Evolutionary conservation across 148 eudicot genomes (phyloP).

Genomic region (Polygonum aviculare): DNA sequence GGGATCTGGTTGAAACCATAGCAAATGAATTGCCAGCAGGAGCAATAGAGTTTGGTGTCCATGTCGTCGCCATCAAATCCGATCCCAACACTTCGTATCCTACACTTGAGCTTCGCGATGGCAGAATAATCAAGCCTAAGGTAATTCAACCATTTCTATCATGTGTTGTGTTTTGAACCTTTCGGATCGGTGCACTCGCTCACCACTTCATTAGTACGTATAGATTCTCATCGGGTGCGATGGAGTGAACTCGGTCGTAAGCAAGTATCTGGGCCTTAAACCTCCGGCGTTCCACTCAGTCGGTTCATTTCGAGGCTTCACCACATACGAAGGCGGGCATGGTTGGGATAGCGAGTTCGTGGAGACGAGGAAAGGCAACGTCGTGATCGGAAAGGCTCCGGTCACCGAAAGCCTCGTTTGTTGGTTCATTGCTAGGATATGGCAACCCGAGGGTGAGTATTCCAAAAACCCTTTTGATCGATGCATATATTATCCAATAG

Average conservation of each 20-base stretch:
- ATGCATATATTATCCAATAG: no score
- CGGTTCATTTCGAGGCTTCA: not conserved
- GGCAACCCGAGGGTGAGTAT: not conserved
- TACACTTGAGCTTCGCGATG: slow-evolving; percentile 29
- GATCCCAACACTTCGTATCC: slow-evolving; percentile 18
- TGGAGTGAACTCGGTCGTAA: slow-evolving; percentile 38
- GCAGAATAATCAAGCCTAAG: slow-evolving; percentile 34
- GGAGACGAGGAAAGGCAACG: not conserved
- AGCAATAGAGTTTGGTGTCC: slow-evolving; percentile 33
- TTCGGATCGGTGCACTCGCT: not conserved
- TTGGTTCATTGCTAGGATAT: slow-evolving; percentile 8
- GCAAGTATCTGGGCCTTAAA: slow-evolving; percentile 32
- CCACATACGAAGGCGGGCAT: not conserved
- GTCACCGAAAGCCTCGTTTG: not conserved
- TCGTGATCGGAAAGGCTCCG: not conserved
- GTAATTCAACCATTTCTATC: slow-evolving; percentile 9
- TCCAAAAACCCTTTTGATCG: no score
- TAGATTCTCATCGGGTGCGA: slow-evolving; percentile 55
- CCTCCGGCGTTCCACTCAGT: slow-evolving; percentile 4
- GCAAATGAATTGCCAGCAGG: slow-evolving; percentile 35
- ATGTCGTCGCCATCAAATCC: slow-evolving; percentile 25
- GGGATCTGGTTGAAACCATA: slow-evolving; percentile 32
- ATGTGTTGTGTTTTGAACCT: not conserved
- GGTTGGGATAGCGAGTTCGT: slow-evolving; percentile 5
- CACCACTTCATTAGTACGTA: not conserved